These are phyloP conservation scores for Pichia sp. DNA, from an alignment of 1,139 yeast genomes.

Conservation along the genomic window DNA sequence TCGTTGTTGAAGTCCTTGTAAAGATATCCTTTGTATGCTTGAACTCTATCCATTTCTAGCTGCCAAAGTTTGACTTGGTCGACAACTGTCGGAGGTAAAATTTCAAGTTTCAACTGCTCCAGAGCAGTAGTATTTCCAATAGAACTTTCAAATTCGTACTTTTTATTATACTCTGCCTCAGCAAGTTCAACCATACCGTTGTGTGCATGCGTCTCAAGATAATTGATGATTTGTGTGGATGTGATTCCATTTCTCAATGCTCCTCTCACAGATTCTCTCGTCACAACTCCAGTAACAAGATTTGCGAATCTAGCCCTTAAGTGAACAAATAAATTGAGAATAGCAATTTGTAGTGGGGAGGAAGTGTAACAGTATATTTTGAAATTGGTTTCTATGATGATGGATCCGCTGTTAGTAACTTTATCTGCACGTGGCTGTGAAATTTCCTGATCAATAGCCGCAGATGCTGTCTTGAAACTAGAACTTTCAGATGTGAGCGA, in stretches of 20 bases:
- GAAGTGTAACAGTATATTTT: conserved; percentile 91
- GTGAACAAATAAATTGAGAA: conserved; percentile 81
- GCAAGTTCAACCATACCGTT: conserved; percentile 80
- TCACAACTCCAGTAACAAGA: conserved; percentile 89
- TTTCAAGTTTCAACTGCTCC: conserved; percentile 45
- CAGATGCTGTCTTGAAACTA: conserved; percentile 63
- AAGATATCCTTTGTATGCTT: conserved; percentile 80
- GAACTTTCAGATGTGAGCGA: conserved; percentile 83
- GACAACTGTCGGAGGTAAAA: conserved; percentile 90
- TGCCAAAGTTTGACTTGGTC: conserved; percentile 97
- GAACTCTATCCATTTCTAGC: conserved; percentile 86
- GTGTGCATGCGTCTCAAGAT: conserved; percentile 89
- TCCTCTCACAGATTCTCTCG: conserved; percentile 83
- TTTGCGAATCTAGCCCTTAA: conserved; percentile 80
- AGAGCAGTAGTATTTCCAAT: conserved; percentile 27
- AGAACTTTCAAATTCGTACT: conserved; percentile 60
- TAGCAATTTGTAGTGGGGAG: conserved; percentile 93
- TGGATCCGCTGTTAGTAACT: conserved; percentile 48
- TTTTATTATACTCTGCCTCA: conserved; percentile 62
- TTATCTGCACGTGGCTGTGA: conserved; percentile 25
- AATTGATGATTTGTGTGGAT: conserved; percentile 89
- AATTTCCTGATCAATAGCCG: conserved; percentile 62
- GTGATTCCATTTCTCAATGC: conserved; percentile 89
- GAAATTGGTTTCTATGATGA: conserved; percentile 90
- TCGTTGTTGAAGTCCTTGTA: conserved; percentile 80